These are phyloP conservation scores for barrel medic (Medicago truncatula) DNA, from an alignment of 306 rosid genomes.

Conservation along the genomic window MtrunA17r5.0-ANR NC_053043.1:16485501-16486000, in stretches of 20 bases:
- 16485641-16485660: not conserved
- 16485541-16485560: not conserved
- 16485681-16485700: not conserved
- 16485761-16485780: not conserved
- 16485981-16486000: constrained; percentile 20
- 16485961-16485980: constrained; percentile 68
- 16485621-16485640: not conserved
- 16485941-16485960: constrained; percentile 56
- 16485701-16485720: not conserved
- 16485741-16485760: constrained; percentile 1
- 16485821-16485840: not conserved
- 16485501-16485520: not conserved
- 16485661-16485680: not conserved
- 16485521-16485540: too few relatives aligned
- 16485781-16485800: not conserved
- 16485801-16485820: not conserved
- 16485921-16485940: constrained; percentile 69
- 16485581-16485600: not conserved
- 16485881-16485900: constrained; percentile 60
- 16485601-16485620: not conserved
- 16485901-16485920: constrained; percentile 64
- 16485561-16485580: too few relatives aligned
- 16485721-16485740: not conserved
- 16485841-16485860: not conserved
- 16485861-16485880: constrained; percentile 57